A percentile compares a stretch with the other conserved stretches of the same genome.
These are phyloP conservation scores for Chlamydomonas applanata DNA, from an alignment of 139 green algal genomes.

Conservation along the genomic window DNA sequence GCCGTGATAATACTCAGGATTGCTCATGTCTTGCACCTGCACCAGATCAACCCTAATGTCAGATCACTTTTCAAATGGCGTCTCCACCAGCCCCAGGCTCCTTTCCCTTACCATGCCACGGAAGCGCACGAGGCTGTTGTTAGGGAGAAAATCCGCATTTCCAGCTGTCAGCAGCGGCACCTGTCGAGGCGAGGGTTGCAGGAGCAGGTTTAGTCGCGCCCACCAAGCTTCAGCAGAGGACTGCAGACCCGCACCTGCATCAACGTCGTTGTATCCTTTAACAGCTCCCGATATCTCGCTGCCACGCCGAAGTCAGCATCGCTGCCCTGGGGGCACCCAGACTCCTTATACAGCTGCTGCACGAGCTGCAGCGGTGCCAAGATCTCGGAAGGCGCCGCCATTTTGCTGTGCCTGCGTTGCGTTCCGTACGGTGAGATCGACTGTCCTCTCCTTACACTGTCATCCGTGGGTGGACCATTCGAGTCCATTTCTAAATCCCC, in stretches of 20 bases:
- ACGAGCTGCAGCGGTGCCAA: too few species aligned
- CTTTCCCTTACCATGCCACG: conserved; percentile 58
- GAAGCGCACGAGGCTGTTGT: conserved; percentile 59
- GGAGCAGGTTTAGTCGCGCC: not conserved
- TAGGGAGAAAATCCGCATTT: conserved; percentile 43
- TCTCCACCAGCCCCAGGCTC: not conserved
- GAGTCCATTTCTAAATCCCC: too few species aligned
- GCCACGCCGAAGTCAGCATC: too few species aligned
- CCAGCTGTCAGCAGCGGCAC: not conserved
- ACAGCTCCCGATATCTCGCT: not conserved
- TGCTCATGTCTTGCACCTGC: conserved; percentile 70
- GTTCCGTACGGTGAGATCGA: too few species aligned
- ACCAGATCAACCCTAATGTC: too few species aligned
- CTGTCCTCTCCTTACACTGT: too few species aligned
- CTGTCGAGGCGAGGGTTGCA: too few species aligned
- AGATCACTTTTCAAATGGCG: not conserved
- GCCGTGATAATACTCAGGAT: conserved; percentile 70
- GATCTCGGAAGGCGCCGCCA: too few species aligned
- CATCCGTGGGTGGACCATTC: too few species aligned
- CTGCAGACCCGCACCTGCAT: conserved; percentile 2
- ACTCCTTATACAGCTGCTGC: too few species aligned
- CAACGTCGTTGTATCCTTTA: not conserved
- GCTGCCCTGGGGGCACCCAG: too few species aligned
- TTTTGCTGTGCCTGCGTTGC: too few species aligned
- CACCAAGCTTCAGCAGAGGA: not conserved